These are phyloP conservation scores for Heliamphora ciliata DNA, from an alignment of 179 eudicot genomes.

Conservation along the genomic window DNA sequence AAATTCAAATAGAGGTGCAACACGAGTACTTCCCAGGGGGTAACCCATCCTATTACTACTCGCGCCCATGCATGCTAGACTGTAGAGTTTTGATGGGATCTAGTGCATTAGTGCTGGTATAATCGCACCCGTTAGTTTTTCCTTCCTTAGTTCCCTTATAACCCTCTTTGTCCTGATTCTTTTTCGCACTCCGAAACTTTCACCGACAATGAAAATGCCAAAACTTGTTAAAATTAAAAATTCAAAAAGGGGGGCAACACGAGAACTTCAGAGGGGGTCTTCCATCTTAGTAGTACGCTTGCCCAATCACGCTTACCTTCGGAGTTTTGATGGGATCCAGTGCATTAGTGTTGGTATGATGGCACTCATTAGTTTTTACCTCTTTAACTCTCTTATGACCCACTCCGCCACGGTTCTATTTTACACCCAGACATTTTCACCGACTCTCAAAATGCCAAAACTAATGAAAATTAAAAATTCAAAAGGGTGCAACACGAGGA, in stretches of 20 bases:
- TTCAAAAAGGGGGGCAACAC: slow-evolving; percentile 20
- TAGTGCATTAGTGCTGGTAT: slow-evolving; percentile 52
- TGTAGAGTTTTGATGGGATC: slow-evolving; percentile 48
- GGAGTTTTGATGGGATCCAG: slow-evolving; percentile 53
- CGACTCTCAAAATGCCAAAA: no score
- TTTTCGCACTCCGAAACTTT: no score
- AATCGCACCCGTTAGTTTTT: slow-evolving; percentile 12
- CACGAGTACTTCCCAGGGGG: slow-evolving; percentile 30
- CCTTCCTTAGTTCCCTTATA: no score
- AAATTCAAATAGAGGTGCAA: background rate
- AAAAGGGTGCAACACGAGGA: slow-evolving; percentile 1
- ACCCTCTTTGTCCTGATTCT: no score
- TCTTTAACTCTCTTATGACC: no score
- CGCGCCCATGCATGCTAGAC: slow-evolving; percentile 56
- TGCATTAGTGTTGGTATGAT: slow-evolving; percentile 51
- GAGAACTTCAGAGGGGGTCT: slow-evolving; percentile 43
- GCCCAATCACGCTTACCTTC: slow-evolving; percentile 56
- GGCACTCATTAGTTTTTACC: slow-evolving; percentile 11
- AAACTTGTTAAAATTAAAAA: no score
- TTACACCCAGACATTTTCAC: no score
- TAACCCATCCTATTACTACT: slow-evolving; percentile 39
- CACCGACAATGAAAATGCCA: no score
- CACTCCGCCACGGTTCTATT: no score
- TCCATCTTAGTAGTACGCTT: slow-evolving; percentile 40
- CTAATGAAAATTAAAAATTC: no score